Evolutionary conservation across 495 filamentous ascomycete genomes (phyloP), one percentile per base, ranked within the genome.

Genomic region (Penicillium lagena): DNA sequence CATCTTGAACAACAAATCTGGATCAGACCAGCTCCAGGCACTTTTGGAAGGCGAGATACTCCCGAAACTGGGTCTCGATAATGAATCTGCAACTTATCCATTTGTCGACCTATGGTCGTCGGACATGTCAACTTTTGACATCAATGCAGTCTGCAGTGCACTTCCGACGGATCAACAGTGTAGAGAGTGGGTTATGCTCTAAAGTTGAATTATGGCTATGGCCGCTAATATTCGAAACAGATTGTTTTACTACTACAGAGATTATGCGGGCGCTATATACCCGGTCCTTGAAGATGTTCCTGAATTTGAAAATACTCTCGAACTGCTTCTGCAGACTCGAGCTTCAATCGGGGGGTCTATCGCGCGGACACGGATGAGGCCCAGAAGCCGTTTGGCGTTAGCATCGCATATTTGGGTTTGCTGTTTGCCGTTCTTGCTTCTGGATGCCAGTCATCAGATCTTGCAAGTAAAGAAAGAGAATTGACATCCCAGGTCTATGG

Each of bases 221-320:
- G 9, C 7, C 45, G 31, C 37, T 50, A 35, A 49, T 40, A 12
- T 15, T 37, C 12, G n/a, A 39, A 34, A 35, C 42, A 88, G 82
- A 40, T 77, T 89, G 33, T 90, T 90, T 53, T 72, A 75, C 37
- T 82, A 76, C 30, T 94, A 90, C 60, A 82, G 83, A 52, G 85
- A 94, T 51, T 86, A 87, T 4, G 77, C 86, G 1, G 84, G 87
- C n/a, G 83, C 86, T 5, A 85, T 90, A 41, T 94, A 87, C 70
- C 85, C 86, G 9, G 86, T 87, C 10, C 72, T 94, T 17, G 79
- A 83, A 42, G 84, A 90, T 54, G 73, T 87, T 17, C 75, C 77
- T 36, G 71, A 77, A 35, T 81, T 94, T 37, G 85, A 90, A 56
- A 76, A 77, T 12, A 80, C 77, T 34, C 69, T 91, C 7, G 76